Percentiles rank a stretch among this genome's conserved stretches.
phyloP scores from a whole-genome alignment of 2,329 filamentous ascomycete genomes.

The Xylaria sp. region DNA sequence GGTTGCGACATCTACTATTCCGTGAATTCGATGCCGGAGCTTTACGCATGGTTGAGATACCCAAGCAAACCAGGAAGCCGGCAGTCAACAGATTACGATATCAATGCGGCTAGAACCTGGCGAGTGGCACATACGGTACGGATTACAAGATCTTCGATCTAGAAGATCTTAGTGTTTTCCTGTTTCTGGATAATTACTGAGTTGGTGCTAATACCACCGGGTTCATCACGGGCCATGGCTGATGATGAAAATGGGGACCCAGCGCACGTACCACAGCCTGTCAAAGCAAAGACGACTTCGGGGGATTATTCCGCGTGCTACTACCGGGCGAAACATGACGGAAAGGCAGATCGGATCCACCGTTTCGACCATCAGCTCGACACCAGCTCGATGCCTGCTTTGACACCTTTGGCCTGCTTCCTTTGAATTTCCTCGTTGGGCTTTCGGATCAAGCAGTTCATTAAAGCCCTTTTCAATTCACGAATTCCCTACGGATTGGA shows the following conservation, averaged over 20 bases:
- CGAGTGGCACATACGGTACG: neutral
- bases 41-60: neutral
- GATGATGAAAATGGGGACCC: neutral
- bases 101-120: neutral
- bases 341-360: neutral
- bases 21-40: neutral
- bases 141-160: neutral
- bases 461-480: no score
- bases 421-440: no score
- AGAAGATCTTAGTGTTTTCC: neutral
- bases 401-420: neutral
- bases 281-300: neutral
- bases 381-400: neutral
- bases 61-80: neutral
- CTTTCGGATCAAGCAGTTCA: no score
- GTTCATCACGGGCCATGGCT: neutral
- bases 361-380: neutral
- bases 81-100: neutral
- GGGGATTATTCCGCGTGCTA: neutral
- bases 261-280: neutral
- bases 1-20: neutral
- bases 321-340: neutral
- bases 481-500: neutral
- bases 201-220: neutral
- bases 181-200: neutral